Conservation (phyloP, 805 yeast genomes). For the Metschnikowia arizonensis region DNA sequence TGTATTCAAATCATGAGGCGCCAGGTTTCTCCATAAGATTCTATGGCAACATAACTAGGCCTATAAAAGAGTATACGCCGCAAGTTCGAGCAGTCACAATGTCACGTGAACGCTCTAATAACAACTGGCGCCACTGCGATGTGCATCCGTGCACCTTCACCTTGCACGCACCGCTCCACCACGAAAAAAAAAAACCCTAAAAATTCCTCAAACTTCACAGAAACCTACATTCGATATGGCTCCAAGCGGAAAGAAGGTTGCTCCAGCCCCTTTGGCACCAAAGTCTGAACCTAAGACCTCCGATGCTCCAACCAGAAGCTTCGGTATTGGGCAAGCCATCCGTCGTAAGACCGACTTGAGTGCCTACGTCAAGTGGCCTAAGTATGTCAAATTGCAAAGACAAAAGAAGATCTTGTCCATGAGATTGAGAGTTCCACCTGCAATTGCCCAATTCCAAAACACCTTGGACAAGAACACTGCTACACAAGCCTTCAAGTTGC, state of each 20-base stretch:
- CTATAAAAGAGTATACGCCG: no score
- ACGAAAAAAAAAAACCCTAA: slow-evolving; percentile 7
- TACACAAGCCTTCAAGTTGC: slow-evolving; percentile 91
- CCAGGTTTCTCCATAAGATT: no score
- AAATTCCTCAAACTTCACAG: slow-evolving; percentile 4
- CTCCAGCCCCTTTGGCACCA: slow-evolving; percentile 96
- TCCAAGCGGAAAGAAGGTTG: slow-evolving; percentile 71
- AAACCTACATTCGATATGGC: slow-evolving; percentile 28
- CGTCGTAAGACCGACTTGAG: slow-evolving; percentile 96
- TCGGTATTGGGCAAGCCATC: slow-evolving; percentile 93
- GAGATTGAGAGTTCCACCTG: slow-evolving; percentile 99
- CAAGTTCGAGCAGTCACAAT: slow-evolving; percentile 9
- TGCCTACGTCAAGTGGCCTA: slow-evolving; percentile 99
- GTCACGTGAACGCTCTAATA: slow-evolving; percentile 6
- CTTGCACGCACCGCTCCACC: slow-evolving; percentile 4
- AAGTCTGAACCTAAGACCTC: slow-evolving; percentile 40
- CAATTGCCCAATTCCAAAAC: slow-evolving; percentile 94
- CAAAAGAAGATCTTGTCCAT: slow-evolving; percentile 93
- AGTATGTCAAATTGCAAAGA: slow-evolving; percentile 96
- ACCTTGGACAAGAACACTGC: slow-evolving; percentile 99
- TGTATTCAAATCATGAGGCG: no score
- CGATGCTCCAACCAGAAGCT: slow-evolving; percentile 52
- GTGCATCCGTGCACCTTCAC: slow-evolving; percentile 15
- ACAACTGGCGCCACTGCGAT: background rate
- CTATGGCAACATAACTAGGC: no score